Percentiles rank a stretch among this genome's conserved stretches.
Conservation (phyloP, 1,139 yeast genomes). For the Nakaseomyces glabratus region DNA sequence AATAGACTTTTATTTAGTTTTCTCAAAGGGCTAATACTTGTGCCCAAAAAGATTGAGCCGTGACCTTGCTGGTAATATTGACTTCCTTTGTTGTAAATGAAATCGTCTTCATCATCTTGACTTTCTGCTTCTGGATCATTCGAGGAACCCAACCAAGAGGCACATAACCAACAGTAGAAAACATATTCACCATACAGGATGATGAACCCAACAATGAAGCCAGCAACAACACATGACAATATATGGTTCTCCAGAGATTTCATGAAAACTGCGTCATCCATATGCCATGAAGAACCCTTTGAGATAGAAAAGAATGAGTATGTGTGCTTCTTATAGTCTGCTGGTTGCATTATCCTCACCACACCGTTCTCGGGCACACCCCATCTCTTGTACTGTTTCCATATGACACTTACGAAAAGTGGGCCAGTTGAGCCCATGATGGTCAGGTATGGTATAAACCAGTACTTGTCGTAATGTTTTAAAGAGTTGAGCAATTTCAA, state of each 20-base stretch:
- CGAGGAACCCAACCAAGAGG: neutral
- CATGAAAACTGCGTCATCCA: conserved; percentile 71
- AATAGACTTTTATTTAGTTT: no score
- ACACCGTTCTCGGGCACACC: conserved; percentile 48
- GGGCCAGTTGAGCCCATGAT: conserved; percentile 97
- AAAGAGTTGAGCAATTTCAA: conserved; percentile 57
- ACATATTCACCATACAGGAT: conserved; percentile 55
- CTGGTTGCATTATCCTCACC: conserved; percentile 60
- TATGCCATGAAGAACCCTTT: conserved; percentile 83
- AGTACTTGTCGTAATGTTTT: conserved; percentile 54
- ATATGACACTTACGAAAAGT: conserved; percentile 69
- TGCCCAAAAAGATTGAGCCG: no score
- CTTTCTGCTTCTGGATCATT: neutral
- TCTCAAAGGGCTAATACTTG: no score
- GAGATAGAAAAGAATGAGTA: conserved; percentile 63
- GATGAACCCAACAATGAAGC: conserved; percentile 49
- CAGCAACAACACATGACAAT: conserved; percentile 56
- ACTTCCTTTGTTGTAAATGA: neutral
- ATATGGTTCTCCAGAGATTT: conserved; percentile 64
- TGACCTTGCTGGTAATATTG: no score
- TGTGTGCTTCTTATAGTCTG: conserved; percentile 52
- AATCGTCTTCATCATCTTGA: neutral
- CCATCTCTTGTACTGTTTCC: conserved; percentile 85
- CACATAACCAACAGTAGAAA: conserved; percentile 40
- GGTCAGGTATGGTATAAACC: conserved; percentile 83